Base-by-base conservation (phyloP, 441 rosid species). In the Biscutella auriculata region DNA sequence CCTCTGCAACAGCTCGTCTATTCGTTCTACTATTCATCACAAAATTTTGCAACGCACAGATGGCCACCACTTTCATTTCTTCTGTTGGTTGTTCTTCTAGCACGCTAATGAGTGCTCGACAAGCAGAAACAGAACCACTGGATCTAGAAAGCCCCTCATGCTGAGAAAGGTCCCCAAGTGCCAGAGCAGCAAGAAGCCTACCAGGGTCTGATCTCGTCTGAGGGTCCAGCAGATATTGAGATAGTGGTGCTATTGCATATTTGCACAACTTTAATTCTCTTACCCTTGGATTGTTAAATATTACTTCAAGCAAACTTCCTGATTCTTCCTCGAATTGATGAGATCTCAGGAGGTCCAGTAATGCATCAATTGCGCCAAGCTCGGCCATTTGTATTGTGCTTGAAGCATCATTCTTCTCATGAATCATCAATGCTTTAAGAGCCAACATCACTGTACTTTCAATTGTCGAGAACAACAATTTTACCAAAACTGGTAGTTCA, bases 1-100 rank as follows among this genome's bases (percentile, higher is more conserved):
- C 99, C 81, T 94, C 99, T 60, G 99, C 99, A 71, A 94, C 97
- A 25, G 97, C 99, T 78, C 97, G 81, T 74, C 83, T 88, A 74
- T 94, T 94, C 9, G 99, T 81, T 57, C 97, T 77, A 65, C 99
- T 90, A 73, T 82, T 79, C 97, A 84, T 88, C 42, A 94, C 97
- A 71, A 94, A 89, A 66, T 94, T 94, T 64, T 94, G 99, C 76
- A 94, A 68, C 50, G 99, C 95, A 76, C 99, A 94, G 58, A 94
- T 84, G 9, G 97, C 97, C 16, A 94, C 99, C 53, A 94, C 94
- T 82, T 86, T 94, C 97, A 90, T 86, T 79, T 94, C 99, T 82
- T 94, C 97, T 13, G 99, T 85, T 16, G 97, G 97, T 71, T 90
- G 99, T 70, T 94, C 99, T 76, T 94, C 97, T 52, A 94, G 86